A percentile compares a stretch with the other conserved stretches of the same genome.
Conservation (phyloP, 108 stramenopile genomes). For the Cyclotella baltica region DNA sequence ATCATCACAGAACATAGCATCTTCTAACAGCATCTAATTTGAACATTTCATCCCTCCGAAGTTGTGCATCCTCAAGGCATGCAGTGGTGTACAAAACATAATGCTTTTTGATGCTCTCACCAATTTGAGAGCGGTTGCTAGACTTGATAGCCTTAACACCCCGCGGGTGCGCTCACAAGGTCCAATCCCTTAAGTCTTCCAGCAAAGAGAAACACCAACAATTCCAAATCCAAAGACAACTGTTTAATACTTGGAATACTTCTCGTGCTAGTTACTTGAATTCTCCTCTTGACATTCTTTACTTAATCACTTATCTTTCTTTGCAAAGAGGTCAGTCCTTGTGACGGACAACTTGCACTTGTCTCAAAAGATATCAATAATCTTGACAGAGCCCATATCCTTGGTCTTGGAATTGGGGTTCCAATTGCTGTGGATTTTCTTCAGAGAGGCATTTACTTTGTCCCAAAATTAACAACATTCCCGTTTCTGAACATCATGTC, state of each 20-base stretch:
- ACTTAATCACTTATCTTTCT: background rate
- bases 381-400: too few species aligned
- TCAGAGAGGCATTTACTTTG: background rate
- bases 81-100: background rate
- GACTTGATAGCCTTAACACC: conserved; percentile 17
- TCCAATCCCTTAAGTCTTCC: background rate
- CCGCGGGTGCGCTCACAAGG: conserved; percentile 9
- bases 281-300: background rate
- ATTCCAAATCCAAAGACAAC: background rate
- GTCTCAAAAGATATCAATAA: too few species aligned
- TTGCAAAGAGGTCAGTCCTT: too few species aligned
- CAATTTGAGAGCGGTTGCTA: background rate
- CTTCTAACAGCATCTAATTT: conserved; percentile 11
- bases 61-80: background rate
- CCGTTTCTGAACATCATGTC: background rate
- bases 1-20: conserved; percentile 32
- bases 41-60: conserved; percentile 1
- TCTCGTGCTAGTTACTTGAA: background rate
- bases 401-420: too few species aligned
- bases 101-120: background rate
- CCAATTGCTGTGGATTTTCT: too few species aligned
- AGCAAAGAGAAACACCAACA: background rate
- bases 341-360: too few species aligned
- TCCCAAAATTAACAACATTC: background rate
- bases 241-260: background rate